Base-by-base conservation (phyloP, 78 protist species). In the Monosiga brevicollis region DNA sequence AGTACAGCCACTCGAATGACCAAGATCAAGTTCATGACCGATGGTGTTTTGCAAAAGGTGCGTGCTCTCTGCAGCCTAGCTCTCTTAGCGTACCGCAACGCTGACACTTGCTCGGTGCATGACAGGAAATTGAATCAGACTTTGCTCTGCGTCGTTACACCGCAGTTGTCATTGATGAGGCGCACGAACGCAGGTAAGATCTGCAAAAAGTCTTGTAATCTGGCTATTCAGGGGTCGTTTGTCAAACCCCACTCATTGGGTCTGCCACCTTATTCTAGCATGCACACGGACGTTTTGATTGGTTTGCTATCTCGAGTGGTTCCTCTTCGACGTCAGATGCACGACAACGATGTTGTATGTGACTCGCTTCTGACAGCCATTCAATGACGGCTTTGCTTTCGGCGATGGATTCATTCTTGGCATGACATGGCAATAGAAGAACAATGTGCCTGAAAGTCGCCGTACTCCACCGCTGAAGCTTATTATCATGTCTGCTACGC, bases 401-500 rank as follows among this genome's bases (percentile, higher is more conserved):
- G n/a, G n/a, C n/a, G n/a, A n/a, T n/a, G n/a, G n/a, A n/a, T n/a
- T n/a, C n/a, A n/a, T 72, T 72, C 38, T 72, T 11, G 38, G 36
- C 29, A 11, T 11, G 22, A 76, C 0, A 10, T 40, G 54, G 72
- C 22, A 40, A 9, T 32, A 73, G 15, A 35, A 25, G 20, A 1
- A 1, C 24, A 32, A 22, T 22, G 11, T 55, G 71, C 71, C n/a
- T n/a, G n/a, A n/a, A n/a, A n/a, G n/a, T n/a, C n/a, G n/a, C n/a
- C n/a, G n/a, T n/a, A n/a, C n/a, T n/a, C n/a, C 6, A 2, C 99
- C 99, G n/a, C 87, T 98, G 70, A 94, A 93, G 85, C 86, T 98
- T 26, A 49, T 98, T 42, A 83, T 98, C 93, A 98, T 98, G 99
- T 89, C 95, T 0, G 99, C 99, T 23, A 98, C 99, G 0, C 85